Conservation (phyloP, 2,329 filamentous ascomycete species). For the Stenocarpella maydis region DNA sequence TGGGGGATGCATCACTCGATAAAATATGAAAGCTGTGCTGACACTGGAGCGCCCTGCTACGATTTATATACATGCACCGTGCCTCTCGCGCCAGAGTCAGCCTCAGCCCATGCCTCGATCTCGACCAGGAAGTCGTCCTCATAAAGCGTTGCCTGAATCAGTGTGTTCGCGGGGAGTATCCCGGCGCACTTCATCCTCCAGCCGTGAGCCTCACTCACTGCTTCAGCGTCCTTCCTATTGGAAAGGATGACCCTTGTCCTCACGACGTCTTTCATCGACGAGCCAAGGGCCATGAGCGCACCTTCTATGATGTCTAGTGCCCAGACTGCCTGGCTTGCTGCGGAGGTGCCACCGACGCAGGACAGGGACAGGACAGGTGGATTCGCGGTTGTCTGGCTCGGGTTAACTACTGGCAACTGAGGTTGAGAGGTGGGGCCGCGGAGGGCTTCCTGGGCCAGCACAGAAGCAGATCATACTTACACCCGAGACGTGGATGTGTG, state of each 20-base stretch:
- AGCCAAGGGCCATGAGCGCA: constrained; percentile 41
- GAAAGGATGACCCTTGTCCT: constrained; percentile 42
- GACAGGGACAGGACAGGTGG: constrained; percentile 34
- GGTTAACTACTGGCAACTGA: not conserved
- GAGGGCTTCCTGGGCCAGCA: too few relatives aligned
- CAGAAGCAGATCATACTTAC: not conserved
- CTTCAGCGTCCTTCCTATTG: constrained; percentile 40
- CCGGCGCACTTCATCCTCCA: constrained; percentile 41
- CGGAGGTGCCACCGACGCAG: constrained; percentile 39
- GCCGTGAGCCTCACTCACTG: constrained; percentile 41
- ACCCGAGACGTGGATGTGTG: constrained; percentile 42
- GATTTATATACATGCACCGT: constrained; percentile 18
- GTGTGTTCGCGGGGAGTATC: constrained; percentile 37
- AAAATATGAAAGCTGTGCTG: not conserved
- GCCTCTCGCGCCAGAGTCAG: constrained; percentile 36
- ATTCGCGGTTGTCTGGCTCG: constrained; percentile 42
- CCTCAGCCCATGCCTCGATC: constrained; percentile 36
- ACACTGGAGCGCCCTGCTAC: not conserved
- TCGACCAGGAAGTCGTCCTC: constrained; percentile 37
- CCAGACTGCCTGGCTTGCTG: constrained; percentile 41
- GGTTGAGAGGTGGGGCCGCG: too few relatives aligned
- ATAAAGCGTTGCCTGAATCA: constrained; percentile 35
- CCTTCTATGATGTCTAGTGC: constrained; percentile 42
- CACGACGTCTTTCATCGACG: constrained; percentile 41
- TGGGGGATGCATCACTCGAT: not conserved